These are phyloP conservation scores for Camellia oleifera DNA, from an alignment of 179 eudicot species.

Conservation along the genomic window DNA sequence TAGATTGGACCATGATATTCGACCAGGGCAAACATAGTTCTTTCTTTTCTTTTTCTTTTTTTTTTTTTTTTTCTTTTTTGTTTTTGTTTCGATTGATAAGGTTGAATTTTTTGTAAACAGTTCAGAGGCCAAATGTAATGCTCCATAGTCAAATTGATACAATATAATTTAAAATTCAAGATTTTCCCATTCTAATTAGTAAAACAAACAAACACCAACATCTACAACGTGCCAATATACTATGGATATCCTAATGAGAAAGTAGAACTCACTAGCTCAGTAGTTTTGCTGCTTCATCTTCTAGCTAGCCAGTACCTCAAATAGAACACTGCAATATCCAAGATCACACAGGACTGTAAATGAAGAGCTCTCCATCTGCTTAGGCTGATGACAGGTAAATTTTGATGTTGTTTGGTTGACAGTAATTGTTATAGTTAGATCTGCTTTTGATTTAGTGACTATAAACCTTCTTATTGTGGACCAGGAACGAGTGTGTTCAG, in stretches of 20 bases:
- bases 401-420: not conserved
- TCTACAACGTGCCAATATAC: not conserved
- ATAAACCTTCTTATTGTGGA: not conserved
- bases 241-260: not conserved
- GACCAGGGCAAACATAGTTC: no score
- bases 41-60: no score
- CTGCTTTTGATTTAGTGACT: not conserved
- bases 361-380: not conserved
- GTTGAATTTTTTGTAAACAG: not conserved
- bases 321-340: not conserved
- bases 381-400: not conserved
- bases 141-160: not conserved
- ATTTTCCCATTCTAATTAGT: not conserved
- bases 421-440: not conserved
- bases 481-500: slow-evolving; percentile 50
- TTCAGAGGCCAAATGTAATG: not conserved
- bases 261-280: not conserved
- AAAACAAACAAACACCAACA: not conserved
- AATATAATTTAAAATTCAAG: not conserved
- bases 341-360: not conserved
- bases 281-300: not conserved
- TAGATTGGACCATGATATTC: no score
- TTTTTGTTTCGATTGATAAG: no score
- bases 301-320: not conserved
- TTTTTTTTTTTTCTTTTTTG: no score